Percentiles rank a stretch among this genome's conserved stretches.
Evolutionary conservation across 2,329 filamentous ascomycete genomes (phyloP).

Genomic region (Aspergillus calidoustus): DNA sequence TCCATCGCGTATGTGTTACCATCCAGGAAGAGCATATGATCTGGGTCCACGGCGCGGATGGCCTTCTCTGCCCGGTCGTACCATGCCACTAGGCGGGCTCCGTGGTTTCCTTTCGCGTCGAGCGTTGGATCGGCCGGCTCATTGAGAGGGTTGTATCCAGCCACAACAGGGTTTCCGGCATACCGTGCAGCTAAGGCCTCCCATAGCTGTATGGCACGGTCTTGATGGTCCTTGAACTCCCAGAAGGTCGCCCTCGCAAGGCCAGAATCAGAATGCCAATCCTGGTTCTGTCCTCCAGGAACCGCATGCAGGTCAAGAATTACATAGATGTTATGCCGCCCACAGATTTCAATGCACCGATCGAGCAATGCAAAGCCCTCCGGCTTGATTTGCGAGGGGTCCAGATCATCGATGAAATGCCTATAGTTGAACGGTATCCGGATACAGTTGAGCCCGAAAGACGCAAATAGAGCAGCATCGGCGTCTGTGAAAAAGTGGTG

Average conservation of each 20-base stretch:
- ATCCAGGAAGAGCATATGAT: conserved; percentile 49
- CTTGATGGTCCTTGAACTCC: conserved; percentile 53
- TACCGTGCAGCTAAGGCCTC: conserved; percentile 48
- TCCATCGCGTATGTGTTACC: conserved; percentile 48
- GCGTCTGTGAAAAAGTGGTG: conserved; percentile 61
- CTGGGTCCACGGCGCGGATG: conserved; percentile 49
- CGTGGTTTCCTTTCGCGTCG: neutral
- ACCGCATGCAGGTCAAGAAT: conserved; percentile 1
- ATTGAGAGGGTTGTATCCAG: conserved; percentile 56
- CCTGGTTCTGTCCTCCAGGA: conserved; percentile 52
- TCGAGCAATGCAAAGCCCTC: conserved; percentile 50
- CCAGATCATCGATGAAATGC: conserved; percentile 51
- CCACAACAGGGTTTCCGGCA: conserved; percentile 47
- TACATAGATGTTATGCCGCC: neutral
- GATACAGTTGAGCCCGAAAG: conserved; percentile 59
- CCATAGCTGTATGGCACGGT: conserved; percentile 52
- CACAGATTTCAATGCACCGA: conserved; percentile 39
- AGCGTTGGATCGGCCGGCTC: conserved; percentile 52
- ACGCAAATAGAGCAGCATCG: conserved; percentile 61
- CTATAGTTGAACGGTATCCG: conserved; percentile 64
- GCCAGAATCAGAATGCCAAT: conserved; percentile 53
- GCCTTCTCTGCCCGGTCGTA: conserved; percentile 50
- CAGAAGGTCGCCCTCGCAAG: conserved; percentile 51
- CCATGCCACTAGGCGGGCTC: conserved; percentile 46
- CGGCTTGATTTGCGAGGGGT: conserved; percentile 45